Base-by-base conservation (phyloP, 352 stramenopile species). In the Phytophthora fragariaefolia region DNA sequence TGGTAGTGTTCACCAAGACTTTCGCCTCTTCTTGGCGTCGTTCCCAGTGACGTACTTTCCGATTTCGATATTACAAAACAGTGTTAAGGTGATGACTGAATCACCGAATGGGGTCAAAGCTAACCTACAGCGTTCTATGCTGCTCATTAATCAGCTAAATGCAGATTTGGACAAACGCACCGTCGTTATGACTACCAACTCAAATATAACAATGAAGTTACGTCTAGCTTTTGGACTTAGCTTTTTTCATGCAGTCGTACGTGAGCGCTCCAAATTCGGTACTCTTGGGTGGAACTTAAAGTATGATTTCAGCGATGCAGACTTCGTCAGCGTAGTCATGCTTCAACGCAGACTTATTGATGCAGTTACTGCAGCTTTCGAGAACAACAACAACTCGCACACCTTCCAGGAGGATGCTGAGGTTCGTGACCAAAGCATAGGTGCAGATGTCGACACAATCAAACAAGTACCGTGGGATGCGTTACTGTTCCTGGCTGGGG, bases 11-110 rank as follows among this genome's bases (percentile, higher is more conserved):
- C 82, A 94, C 50, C 52, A 80, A 7, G 64, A 80, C 20, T 95
- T 91, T 42, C 74, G 87, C 0, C 46, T 95, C 18, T 95, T 90
- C 60, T 45, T 95, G 0, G 91, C 84, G 7, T 82, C 81, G 3
- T 91, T 87, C 43, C 86, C 87, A 1, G 83, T 79, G 1, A 18
- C 65, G 1, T 92, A 92, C 34, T 93, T 95, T 24, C 84, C 87
- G 4, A 80, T 93, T 32, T 71, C 69, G 27, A 84, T 95, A 12
- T 51, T 95, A 4, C 85, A 93, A 49, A 90, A 87, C 22, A 77
- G 77, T 20, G 83, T 94, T 1, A 95, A 95, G 59, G 75, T 95
- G 26, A 94, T 87, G 23, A 91, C 82, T 17, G 87, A 95, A 38
- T 83, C 86, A 5, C 86, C 87, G 1, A 87, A 76, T 30, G 87